These are phyloP conservation scores for Ophiocordyceps unilateralis DNA, from an alignment of 2,329 filamentous ascomycete genomes.

Conservation along the genomic window DNA sequence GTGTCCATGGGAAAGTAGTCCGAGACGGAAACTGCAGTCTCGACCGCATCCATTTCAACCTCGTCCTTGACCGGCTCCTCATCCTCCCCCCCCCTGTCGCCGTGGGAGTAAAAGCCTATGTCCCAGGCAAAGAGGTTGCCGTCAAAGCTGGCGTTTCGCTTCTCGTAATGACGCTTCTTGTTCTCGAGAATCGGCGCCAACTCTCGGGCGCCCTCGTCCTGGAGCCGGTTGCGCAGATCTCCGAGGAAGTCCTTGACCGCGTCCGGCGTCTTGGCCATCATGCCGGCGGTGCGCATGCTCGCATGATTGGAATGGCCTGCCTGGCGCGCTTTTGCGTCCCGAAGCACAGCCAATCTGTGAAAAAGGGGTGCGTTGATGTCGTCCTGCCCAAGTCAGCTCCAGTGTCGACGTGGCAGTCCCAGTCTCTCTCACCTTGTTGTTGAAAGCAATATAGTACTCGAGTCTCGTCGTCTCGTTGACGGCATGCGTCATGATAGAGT, in stretches of 20 bases:
- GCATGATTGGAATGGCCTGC: conserved; percentile 66
- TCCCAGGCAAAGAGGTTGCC: conserved; percentile 73
- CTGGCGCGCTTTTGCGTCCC: conserved; percentile 62
- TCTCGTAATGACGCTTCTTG: conserved; percentile 53
- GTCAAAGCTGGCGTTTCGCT: conserved; percentile 40
- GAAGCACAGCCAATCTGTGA: conserved; percentile 54
- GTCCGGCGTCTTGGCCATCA: conserved; percentile 67
- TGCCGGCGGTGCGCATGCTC: conserved; percentile 58
- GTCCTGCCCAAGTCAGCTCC: conserved; percentile 20
- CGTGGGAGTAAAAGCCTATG: conserved; percentile 57
- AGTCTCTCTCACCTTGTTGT: conserved; percentile 47
- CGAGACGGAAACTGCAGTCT: no score
- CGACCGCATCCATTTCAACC: conserved; percentile 74
- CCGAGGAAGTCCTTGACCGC: conserved; percentile 57
- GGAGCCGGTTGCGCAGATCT: conserved; percentile 50
- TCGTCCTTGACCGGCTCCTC: conserved; percentile 41
- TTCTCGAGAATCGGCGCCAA: conserved; percentile 51
- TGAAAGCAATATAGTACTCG: conserved; percentile 54
- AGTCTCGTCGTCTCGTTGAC: conserved; percentile 50
- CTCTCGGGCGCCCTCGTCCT: conserved; percentile 54
- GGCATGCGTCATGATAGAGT: conserved; percentile 64
- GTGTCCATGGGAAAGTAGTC: conserved; percentile 69
- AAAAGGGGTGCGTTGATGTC: conserved; percentile 58
- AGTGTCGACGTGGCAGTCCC: background rate
- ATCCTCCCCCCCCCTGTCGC: conserved; percentile 59